Base-by-base conservation (phyloP, 2,329 filamentous ascomycete genomes). In the Colletotrichum limetticola region DNA sequence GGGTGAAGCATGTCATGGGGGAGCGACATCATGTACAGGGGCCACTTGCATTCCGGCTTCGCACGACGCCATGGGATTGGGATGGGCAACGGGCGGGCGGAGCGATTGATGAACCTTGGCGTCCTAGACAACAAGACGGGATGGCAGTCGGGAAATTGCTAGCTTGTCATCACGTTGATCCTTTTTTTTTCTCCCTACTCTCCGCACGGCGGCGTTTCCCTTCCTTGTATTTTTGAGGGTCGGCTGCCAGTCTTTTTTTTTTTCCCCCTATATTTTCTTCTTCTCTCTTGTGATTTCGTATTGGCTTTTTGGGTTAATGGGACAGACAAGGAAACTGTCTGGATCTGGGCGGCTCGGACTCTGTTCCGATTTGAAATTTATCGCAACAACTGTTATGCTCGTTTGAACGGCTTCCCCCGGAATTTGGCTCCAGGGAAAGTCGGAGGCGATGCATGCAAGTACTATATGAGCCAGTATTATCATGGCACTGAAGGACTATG, bases 351-450 rank as follows among this genome's bases (percentile, higher is more conserved):
- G 71, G 66, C 60, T 71, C 60, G 71, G 71, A 71, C 71, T 57
- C 55, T 60, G 71, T 73, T 49, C 71, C 71, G 71, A 66, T 66
- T 66, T 73, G 71, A 70, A 46, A 66, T 61, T 57, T 42, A 26
- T 55, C 28, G 61, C 71, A 66, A 71, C 35, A 49, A 49, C 37
- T 42, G 60, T 6, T 11, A 46, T 56, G n/a, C 37, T 68, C 24
- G 26, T 19, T 28, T 55, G 30, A 14, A n/a, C 52, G 19, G 19
- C 12, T 19, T 46, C 30, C 62, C 52, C 42, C 32, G 55, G 28
- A 30, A 60, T 62, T 63, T 42, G 14, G 37, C n/a, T 24, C 49
- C 12, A 14, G 32, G 35, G n/a, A 16, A 30, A 14, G 22, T 16
- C 7, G 22, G 28, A 26, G 19, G 4, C 42, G 11, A 52, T 14